These are phyloP conservation scores for Acorus gramineus DNA, from an alignment of 106 monocot genomes.

Conservation along the genomic window DNA sequence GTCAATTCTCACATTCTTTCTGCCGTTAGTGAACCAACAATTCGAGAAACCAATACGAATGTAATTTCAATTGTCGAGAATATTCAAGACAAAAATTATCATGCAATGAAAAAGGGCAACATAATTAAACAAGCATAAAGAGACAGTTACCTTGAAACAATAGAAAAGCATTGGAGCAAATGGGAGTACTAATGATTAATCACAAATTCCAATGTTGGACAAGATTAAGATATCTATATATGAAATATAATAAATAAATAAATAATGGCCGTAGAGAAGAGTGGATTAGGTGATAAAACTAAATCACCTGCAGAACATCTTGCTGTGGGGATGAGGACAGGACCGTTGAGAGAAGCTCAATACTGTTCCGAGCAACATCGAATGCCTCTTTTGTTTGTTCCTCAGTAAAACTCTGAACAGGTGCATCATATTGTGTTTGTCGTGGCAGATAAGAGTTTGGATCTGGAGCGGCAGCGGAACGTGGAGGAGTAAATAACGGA, in stretches of 20 bases:
- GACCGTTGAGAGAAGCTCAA: slow-evolving; percentile 90
- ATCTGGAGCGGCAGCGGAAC: slow-evolving; percentile 56
- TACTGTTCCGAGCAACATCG: slow-evolving; percentile 81
- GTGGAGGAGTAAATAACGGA: slow-evolving; percentile 87
- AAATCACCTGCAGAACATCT: slow-evolving; percentile 53
- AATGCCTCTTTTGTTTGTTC: slow-evolving; percentile 87
- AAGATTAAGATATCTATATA: too few relatives aligned
- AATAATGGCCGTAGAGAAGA: too few relatives aligned
- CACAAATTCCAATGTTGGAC: too few relatives aligned
- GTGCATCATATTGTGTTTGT: slow-evolving; percentile 26
- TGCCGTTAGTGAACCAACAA: too few relatives aligned
- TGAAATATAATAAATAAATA: too few relatives aligned
- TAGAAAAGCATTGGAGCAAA: too few relatives aligned
- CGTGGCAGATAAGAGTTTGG: slow-evolving; percentile 18
- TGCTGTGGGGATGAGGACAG: slow-evolving; percentile 82
- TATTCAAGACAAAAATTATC: neutral
- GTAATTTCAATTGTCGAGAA: neutral
- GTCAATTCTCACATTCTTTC: too few relatives aligned
- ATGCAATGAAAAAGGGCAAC: neutral
- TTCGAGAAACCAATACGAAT: too few relatives aligned
- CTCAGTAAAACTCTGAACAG: slow-evolving; percentile 33
- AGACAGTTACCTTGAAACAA: neutral
- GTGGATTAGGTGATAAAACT: too few relatives aligned
- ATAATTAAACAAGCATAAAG: neutral
- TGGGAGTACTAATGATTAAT: too few relatives aligned